These are phyloP conservation scores for Chlorophyllum brunneum DNA, from an alignment of 768 basidiomycete genomes.

Conservation along the genomic window DNA sequence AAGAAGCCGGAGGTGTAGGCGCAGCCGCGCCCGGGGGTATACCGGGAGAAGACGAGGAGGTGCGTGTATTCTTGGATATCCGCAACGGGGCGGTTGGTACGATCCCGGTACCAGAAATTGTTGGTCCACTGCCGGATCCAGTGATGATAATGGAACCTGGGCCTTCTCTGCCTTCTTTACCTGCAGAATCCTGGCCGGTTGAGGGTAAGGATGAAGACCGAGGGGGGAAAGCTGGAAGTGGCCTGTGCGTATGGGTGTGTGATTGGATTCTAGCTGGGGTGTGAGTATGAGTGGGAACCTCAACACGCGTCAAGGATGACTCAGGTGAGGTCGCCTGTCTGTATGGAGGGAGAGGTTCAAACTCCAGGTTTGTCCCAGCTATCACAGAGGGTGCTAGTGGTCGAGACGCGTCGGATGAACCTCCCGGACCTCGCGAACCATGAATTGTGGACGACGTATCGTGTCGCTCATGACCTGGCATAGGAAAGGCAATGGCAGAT, in stretches of 20 bases:
- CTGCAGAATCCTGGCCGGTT: background rate
- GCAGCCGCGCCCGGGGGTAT: background rate
- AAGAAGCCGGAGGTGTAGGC: background rate
- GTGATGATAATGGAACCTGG: background rate
- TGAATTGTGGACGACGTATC: background rate
- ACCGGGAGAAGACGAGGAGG: background rate
- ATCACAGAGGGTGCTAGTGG: background rate
- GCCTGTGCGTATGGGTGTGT: background rate
- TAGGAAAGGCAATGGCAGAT: background rate
- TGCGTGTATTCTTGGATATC: background rate
- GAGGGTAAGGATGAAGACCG: background rate
- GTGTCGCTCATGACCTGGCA: background rate
- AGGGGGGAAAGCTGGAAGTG: background rate
- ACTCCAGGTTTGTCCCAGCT: constrained; percentile 3
- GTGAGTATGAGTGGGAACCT: no score
- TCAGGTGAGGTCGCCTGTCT: background rate
- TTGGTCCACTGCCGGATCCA: background rate
- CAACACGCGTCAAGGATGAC: background rate
- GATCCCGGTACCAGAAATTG: background rate
- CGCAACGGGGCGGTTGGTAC: background rate
- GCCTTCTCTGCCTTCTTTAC: background rate
- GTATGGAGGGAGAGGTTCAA: background rate
- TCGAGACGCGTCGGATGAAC: background rate
- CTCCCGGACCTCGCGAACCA: background rate
- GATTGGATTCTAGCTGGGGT: background rate